A percentile compares a stretch with the other conserved stretches of the same genome.
Evolutionary conservation across 495 filamentous ascomycete species (phyloP).

Genomic region (Mycothermus thermophilus): DNA sequence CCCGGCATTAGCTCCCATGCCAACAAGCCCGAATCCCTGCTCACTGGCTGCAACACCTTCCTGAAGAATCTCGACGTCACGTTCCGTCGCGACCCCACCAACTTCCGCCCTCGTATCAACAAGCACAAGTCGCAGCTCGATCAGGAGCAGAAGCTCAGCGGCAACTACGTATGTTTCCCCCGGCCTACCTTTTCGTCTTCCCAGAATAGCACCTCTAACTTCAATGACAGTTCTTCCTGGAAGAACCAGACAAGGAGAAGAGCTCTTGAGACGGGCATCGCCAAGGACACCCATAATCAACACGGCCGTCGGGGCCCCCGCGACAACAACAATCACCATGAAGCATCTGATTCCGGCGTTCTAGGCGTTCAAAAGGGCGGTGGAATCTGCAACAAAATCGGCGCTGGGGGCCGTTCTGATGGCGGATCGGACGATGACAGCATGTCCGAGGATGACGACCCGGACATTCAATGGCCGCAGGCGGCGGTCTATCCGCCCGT

Average conservation of each 20-base stretch:
- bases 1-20: slow-evolving; percentile 79
- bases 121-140: slow-evolving; percentile 90
- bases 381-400: slow-evolving; percentile 13
- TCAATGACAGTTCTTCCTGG: slow-evolving; percentile 84
- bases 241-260: slow-evolving; percentile 45
- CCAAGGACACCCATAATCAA: slow-evolving; percentile 23
- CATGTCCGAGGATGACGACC: slow-evolving; percentile 30
- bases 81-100: slow-evolving; percentile 94
- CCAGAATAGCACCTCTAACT: slow-evolving; percentile 7
- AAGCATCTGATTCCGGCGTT: slow-evolving; percentile 31
- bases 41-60: slow-evolving; percentile 95
- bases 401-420: slow-evolving; percentile 20
- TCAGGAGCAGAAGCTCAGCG: slow-evolving; percentile 86
- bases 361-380: slow-evolving; percentile 29
- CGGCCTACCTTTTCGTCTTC: slow-evolving; percentile 1
- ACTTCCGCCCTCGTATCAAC: slow-evolving; percentile 94
- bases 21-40: slow-evolving; percentile 76
- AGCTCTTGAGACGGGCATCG: slow-evolving; percentile 48
- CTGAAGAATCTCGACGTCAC: slow-evolving; percentile 91
- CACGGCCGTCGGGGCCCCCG: slow-evolving; percentile 13
- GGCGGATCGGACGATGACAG: slow-evolving; percentile 21
- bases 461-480: slow-evolving; percentile 26
- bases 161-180: slow-evolving; percentile 65
- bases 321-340: slow-evolving; percentile 13
- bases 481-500: slow-evolving; percentile 40